A percentile compares a stretch with the other conserved stretches of the same genome.
Conservation (phyloP, 2,329 filamentous ascomycete species). For the Aspergillus brunneoviolaceus region DNA sequence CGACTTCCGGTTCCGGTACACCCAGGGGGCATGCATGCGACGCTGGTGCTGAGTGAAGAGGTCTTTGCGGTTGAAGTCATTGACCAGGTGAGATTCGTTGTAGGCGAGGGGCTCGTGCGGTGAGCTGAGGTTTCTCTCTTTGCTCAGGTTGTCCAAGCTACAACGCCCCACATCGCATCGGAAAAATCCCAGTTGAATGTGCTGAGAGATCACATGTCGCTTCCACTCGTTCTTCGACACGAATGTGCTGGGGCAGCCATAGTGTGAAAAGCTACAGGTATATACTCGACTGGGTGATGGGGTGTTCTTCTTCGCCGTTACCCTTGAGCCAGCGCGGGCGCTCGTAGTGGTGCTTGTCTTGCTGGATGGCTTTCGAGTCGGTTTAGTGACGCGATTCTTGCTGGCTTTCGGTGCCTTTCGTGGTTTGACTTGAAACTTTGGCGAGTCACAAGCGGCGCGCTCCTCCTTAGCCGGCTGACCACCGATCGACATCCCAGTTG, state of each 20-base stretch:
- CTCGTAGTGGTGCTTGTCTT: constrained; percentile 11
- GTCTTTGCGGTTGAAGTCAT: constrained; percentile 88
- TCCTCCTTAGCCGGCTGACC: neutral
- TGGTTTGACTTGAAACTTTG: neutral
- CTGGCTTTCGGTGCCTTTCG: neutral
- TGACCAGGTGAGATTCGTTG: constrained; percentile 41
- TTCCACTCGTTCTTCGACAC: constrained; percentile 94
- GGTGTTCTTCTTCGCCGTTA: constrained; percentile 7
- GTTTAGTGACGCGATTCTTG: neutral
- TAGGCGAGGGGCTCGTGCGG: constrained; percentile 17
- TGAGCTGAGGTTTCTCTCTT: neutral
- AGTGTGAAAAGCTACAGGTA: constrained; percentile 74
- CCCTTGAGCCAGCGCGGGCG: constrained; percentile 10
- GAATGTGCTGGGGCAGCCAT: constrained; percentile 72
- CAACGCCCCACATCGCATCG: constrained; percentile 68
- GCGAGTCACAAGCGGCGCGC: neutral
- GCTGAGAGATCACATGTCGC: constrained; percentile 77
- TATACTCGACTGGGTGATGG: constrained; percentile 46
- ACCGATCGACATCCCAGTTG: neutral
- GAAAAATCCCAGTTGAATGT: constrained; percentile 73
- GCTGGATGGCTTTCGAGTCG: constrained; percentile 5
- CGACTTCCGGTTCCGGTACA: constrained; percentile 45
- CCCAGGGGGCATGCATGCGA: constrained; percentile 73
- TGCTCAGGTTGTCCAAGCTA: constrained; percentile 24
- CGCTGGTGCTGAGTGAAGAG: constrained; percentile 85